Conservation (phyloP, 1,284 basidiomycete species). For the Amylostereum areolatum region DNA sequence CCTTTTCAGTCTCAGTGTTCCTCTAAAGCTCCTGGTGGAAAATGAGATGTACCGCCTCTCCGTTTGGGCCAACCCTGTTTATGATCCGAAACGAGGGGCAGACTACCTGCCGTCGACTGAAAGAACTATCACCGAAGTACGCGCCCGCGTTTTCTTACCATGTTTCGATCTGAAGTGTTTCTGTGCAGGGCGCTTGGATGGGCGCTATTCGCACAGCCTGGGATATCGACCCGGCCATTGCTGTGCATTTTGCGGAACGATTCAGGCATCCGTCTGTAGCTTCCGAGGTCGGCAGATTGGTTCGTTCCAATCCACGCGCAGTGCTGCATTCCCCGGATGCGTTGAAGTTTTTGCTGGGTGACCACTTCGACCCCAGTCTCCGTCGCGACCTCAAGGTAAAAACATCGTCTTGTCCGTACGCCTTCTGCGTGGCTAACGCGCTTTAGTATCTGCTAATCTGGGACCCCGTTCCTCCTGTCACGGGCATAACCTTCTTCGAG, state of each 20-base stretch:
- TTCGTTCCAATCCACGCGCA: slow-evolving; percentile 68
- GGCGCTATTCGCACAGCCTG: slow-evolving; percentile 71
- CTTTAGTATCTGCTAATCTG: slow-evolving; percentile 79
- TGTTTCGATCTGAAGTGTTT: background rate
- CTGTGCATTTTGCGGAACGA: slow-evolving; percentile 80
- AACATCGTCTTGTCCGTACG: background rate
- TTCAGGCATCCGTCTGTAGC: slow-evolving; percentile 67
- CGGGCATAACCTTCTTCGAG: slow-evolving; percentile 86
- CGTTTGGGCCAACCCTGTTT: slow-evolving; percentile 90
- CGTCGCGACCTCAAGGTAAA: slow-evolving; percentile 71
- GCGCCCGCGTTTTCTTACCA: slow-evolving; percentile 10
- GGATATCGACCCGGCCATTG: slow-evolving; percentile 80
- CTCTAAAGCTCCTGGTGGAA: slow-evolving; percentile 81
- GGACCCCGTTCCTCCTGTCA: slow-evolving; percentile 85
- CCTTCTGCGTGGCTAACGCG: slow-evolving; percentile 7
- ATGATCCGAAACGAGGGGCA: slow-evolving; percentile 62
- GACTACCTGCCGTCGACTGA: slow-evolving; percentile 59
- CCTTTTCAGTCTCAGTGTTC: slow-evolving; percentile 61
- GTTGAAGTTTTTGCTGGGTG: slow-evolving; percentile 75
- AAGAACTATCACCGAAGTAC: slow-evolving; percentile 54
- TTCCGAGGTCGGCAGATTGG: slow-evolving; percentile 70
- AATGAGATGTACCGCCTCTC: slow-evolving; percentile 83
- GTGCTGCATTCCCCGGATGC: slow-evolving; percentile 79
- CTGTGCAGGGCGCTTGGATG: slow-evolving; percentile 61
- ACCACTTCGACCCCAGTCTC: slow-evolving; percentile 50